Evolutionary conservation across 805 yeast genomes (phyloP).

Genomic region (Grigorovia jiainica): DNA sequence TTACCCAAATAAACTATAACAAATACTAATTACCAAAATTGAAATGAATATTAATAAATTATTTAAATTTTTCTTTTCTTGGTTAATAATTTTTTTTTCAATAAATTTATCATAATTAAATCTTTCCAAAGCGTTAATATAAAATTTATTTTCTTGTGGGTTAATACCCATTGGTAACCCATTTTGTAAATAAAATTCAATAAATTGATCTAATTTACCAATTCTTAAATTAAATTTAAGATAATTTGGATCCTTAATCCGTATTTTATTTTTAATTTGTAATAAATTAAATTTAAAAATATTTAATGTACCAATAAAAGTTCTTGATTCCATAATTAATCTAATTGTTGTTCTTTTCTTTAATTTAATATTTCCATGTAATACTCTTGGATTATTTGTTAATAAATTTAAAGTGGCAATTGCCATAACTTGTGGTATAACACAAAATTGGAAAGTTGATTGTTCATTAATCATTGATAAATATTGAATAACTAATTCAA

Average conservation of each 20-base stretch:
- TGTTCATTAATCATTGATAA: conserved; percentile 71
- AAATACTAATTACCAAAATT: not conserved
- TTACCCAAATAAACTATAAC: too few species aligned
- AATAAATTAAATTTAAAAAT: conserved; percentile 69
- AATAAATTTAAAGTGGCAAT: conserved; percentile 85
- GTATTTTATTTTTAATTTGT: conserved; percentile 67
- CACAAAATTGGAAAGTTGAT: conserved; percentile 81
- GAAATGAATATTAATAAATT: not conserved
- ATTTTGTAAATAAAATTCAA: conserved; percentile 65
- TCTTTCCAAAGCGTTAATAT: conserved; percentile 36
- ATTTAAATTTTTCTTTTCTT: too few species aligned
- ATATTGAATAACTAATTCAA: conserved; percentile 64
- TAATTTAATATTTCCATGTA: conserved; percentile 70
- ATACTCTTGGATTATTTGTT: conserved; percentile 68
- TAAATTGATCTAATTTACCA: conserved; percentile 81
- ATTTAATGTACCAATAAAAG: conserved; percentile 64
- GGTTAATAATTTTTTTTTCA: not conserved
- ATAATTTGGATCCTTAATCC: conserved; percentile 79
- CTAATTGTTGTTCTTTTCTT: conserved; percentile 80
- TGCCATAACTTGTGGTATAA: conserved; percentile 99
- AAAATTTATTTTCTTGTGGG: conserved; percentile 30
- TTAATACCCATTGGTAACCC: conserved; percentile 48
- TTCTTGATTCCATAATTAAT: conserved; percentile 63
- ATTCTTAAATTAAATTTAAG: conserved; percentile 73
- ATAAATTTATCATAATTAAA: conserved; percentile 31